A percentile compares a stretch with the other conserved stretches of the same genome.
These are phyloP conservation scores for Tolypocladium inflatum DNA, from an alignment of 2,329 filamentous ascomycete species.

Conservation along the genomic window DNA sequence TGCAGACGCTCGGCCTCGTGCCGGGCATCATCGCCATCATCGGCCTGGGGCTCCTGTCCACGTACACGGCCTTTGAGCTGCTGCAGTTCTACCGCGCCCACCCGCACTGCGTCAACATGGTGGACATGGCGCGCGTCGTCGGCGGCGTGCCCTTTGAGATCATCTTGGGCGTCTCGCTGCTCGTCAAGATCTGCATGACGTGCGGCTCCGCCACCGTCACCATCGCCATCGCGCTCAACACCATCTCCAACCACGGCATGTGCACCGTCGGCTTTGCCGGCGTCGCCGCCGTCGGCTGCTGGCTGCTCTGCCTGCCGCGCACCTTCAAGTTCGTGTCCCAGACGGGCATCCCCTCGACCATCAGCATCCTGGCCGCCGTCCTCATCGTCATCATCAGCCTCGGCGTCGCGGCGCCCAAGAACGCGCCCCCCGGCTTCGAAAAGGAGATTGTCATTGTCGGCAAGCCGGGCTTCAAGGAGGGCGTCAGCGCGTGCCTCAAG, in stretches of 20 bases:
- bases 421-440: conserved; percentile 16
- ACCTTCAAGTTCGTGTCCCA: conserved; percentile 42
- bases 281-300: conserved; percentile 53
- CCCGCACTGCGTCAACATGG: conserved; percentile 60
- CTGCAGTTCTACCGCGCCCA: conserved; percentile 63
- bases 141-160: conserved; percentile 19
- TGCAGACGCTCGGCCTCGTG: conserved; percentile 57
- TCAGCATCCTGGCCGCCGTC: conserved; percentile 23
- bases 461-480: conserved; percentile 19
- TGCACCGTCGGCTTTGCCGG: conserved; percentile 60
- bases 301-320: conserved; percentile 54
- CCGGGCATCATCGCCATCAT: conserved; percentile 60
- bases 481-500: conserved; percentile 22
- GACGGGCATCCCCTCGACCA: conserved; percentile 20
- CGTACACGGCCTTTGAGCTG: conserved; percentile 37
- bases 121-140: conserved; percentile 55
- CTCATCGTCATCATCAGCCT: conserved; percentile 27
- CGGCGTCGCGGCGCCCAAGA: conserved; percentile 17
- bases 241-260: conserved; percentile 48
- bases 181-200: conserved; percentile 65
- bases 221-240: conserved; percentile 60
- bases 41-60: conserved; percentile 55
- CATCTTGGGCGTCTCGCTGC: conserved; percentile 46
- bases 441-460: conserved; percentile 19
- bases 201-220: conserved; percentile 57